phyloP scores from a whole-genome alignment of 257 asterid genomes.

The Fraxinus cuspidata region DNA sequence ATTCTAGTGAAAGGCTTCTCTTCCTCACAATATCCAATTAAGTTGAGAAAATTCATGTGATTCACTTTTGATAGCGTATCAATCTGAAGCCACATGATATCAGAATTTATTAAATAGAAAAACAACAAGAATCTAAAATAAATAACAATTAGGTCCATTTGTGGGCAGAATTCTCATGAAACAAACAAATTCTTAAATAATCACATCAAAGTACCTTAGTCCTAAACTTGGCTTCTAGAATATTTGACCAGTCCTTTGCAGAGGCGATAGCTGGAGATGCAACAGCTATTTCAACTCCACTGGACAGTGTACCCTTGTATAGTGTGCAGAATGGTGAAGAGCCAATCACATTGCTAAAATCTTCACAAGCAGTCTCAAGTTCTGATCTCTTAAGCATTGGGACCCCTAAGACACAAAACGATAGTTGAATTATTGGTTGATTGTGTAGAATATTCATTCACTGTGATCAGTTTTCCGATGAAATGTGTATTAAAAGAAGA shows the following conservation, averaged over 20 bases:
- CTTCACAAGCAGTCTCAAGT: slow-evolving; percentile 88
- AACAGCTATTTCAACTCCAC: slow-evolving; percentile 92
- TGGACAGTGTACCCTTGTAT: slow-evolving; percentile 84
- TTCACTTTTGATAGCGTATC: slow-evolving; percentile 75
- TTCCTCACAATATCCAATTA: slow-evolving; percentile 79
- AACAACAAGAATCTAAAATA: not conserved
- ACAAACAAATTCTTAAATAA: not conserved
- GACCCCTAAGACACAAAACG: slow-evolving; percentile 53
- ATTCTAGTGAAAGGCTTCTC: slow-evolving; percentile 83
- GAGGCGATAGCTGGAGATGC: slow-evolving; percentile 53
- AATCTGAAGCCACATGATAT: slow-evolving; percentile 48
- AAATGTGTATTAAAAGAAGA: slow-evolving; percentile 14
- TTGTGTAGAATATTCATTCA: not conserved
- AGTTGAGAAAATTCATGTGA: slow-evolving; percentile 83
- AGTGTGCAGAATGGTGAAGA: slow-evolving; percentile 57
- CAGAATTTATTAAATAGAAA: not conserved
- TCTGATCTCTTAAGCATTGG: slow-evolving; percentile 81
- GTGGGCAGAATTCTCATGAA: not conserved
- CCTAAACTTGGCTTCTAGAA: slow-evolving; percentile 65
- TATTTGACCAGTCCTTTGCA: slow-evolving; percentile 75
- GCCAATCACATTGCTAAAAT: slow-evolving; percentile 86
- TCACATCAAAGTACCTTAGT: slow-evolving; percentile 54
- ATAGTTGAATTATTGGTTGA: slow-evolving; percentile 1
- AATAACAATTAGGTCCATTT: too few species aligned
- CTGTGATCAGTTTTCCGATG: not conserved